Base-by-base conservation (phyloP, 371 early-diverging fungal genomes). In the Blakeslea trispora region DNA sequence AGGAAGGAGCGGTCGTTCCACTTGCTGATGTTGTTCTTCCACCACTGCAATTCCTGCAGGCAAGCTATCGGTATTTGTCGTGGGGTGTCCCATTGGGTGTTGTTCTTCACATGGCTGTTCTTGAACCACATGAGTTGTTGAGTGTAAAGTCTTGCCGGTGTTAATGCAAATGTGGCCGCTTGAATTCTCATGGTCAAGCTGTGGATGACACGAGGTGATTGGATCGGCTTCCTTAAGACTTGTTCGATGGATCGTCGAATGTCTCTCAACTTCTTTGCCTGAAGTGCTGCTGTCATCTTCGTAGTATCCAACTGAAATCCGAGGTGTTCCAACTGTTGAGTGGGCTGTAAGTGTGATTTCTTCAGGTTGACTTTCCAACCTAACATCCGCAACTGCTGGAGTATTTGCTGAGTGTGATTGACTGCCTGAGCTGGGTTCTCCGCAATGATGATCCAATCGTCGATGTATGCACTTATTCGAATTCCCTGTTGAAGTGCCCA, bases 391-490 rank as follows among this genome's bases (percentile, higher is more conserved):
- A 66, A 46, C 9, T 61, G 65, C 0, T 58, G 46, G 10, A 62
- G 45, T 1, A 68, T 21, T 3, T 60, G 21, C 2, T 64, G 50
- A 11, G 61, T 54, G 17, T 68, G 61, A 5, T 41, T 34, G 2
- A 21, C 31, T 17, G 57, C 51, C 24, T 44, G 37, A 22, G 48
- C 46, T 10, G 23, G 15, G 1, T 45, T 46, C 13, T 48, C 15
- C 17, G 65, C 67, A 13, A 53, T 47, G 0, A 65, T 11, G 7
- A 67, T 45, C 50, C 61, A 55, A 55, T 72, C 66, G 72, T 68
- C 68, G 28, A 72, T 34, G 32, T 68, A 72, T 3, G 62, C 64
- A 3, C 59, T 45, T 1, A 72, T 5, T 2, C 57, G 43, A 5
- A 71, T 63, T 0, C 69, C 68, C n/a, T 59, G 53, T 0, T 61